Percentiles rank a stretch among this genome's conserved stretches.
phyloP scores from a whole-genome alignment of 805 yeast species.

The Groenewaldozyma salmanticensis region DNA sequence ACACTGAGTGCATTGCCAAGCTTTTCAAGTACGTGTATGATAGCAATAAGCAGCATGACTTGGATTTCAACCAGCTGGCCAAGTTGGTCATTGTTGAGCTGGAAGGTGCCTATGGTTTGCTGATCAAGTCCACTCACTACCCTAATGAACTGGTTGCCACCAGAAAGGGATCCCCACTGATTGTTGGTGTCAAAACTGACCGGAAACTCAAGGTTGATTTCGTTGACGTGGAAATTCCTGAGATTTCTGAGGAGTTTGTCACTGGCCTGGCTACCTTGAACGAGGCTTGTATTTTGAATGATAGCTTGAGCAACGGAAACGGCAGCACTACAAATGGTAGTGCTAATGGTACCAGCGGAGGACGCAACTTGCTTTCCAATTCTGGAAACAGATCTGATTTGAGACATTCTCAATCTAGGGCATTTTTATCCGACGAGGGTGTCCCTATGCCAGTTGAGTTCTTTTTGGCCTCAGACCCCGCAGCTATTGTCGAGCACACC shows the following conservation, averaged over 20 bases:
- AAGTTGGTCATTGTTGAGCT: constrained; percentile 86
- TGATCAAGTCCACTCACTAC: constrained; percentile 83
- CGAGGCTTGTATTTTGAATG: too few species aligned
- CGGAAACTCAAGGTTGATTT: constrained; percentile 93
- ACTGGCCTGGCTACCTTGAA: constrained; percentile 9
- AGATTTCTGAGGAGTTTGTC: constrained; percentile 22
- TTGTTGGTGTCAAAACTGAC: constrained; percentile 95
- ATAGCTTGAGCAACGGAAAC: not conserved
- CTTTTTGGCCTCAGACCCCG: constrained; percentile 92
- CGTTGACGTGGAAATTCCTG: constrained; percentile 96
- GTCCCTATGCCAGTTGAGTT: constrained; percentile 90
- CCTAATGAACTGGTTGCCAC: constrained; percentile 96
- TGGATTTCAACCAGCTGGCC: constrained; percentile 86
- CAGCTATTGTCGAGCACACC: constrained; percentile 93
- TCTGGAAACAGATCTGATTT: constrained; percentile 31
- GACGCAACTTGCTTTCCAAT: not conserved
- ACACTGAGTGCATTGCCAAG: constrained; percentile 96
- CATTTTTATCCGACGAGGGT: constrained; percentile 90
- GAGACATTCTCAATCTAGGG: constrained; percentile 91
- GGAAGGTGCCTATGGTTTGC: constrained; percentile 95
- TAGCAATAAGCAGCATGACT: constrained; percentile 58
- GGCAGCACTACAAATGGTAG: constrained; percentile 2
- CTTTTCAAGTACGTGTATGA: constrained; percentile 86
- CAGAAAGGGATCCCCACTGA: constrained; percentile 94
- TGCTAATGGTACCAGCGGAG: not conserved